Base-by-base conservation (phyloP, 78 protist species). In the Acrasis kona region DNA sequence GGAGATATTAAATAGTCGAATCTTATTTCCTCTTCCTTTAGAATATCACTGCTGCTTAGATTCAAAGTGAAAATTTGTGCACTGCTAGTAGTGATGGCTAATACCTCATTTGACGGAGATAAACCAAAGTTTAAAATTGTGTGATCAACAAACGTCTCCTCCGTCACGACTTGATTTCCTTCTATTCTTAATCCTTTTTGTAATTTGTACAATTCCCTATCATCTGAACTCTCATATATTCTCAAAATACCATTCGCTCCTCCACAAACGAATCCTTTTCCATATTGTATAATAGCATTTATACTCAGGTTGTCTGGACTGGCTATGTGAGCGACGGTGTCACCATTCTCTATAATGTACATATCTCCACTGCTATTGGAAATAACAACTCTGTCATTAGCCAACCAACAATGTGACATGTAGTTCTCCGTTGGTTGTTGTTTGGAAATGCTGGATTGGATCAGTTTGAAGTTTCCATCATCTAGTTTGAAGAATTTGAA, bases 341-440 rank as follows among this genome's bases (percentile, higher is more conserved):
- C n/a, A 27, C 1, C 28, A 27, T 39, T 70, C n/a, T 73, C 86
- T n/a, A 77, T 0, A 10, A 85, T 65, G 9, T 80, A 80, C 30
- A 85, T 41, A 10, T 85, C 83, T 31, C 90, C 85, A 3, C 66
- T 30, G 19, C 76, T 85, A 0, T 87, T 82, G 2, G 79, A 84
- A 7, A 78, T 73, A 3, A 82, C 50, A 1, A 87, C 29, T 0
- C 83, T 61, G 3, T 81, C 85, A 10, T 87, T 86, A 1, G 77
- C 5, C 32, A 87, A 70, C 91, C 91, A 87, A 9, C 76, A 65
- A 70, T 83, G 88, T 34, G 75, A 40, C 39, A 71, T 65, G 76
- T 83, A 87, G 40, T 74, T 36, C 70, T 73, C 84, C n/a, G n/a
- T n/a, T 1, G 72, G 70, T 3, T 76, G 68, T 19, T 30, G 37